Percentiles rank a stretch among this genome's conserved stretches.
Evolutionary conservation across 345 rosid genomes (phyloP).

Genomic region (Lepidium didymum): DNA sequence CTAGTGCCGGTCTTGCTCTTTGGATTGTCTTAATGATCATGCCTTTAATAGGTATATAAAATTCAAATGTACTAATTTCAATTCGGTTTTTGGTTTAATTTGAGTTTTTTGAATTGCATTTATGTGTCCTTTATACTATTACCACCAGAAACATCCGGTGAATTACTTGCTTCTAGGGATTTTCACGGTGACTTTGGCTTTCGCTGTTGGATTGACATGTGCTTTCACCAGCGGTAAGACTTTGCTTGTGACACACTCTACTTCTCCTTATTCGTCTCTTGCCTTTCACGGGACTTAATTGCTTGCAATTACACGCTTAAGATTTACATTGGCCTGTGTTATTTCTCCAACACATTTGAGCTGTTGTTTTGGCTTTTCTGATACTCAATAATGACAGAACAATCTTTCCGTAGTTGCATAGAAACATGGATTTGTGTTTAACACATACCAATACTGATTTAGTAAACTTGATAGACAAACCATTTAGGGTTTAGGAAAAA

Average conservation of each 20-base stretch:
- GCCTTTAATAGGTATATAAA: constrained; percentile 49
- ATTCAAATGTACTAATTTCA: background rate
- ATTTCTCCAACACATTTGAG: background rate
- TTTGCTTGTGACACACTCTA: constrained; percentile 9
- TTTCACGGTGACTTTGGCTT: constrained; percentile 58
- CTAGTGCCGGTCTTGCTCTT: constrained; percentile 58
- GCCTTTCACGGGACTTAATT: background rate
- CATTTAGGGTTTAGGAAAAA: background rate
- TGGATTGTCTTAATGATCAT: constrained; percentile 61
- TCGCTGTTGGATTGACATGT: constrained; percentile 70
- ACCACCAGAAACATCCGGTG: constrained; percentile 82
- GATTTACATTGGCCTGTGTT: background rate
- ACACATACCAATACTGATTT: background rate
- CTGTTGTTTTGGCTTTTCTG: background rate
- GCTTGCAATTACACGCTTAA: background rate
- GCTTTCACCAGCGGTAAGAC: constrained; percentile 65
- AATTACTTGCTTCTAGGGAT: constrained; percentile 66
- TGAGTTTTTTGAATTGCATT: constrained; percentile 26
- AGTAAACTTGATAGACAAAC: background rate
- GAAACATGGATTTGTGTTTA: background rate
- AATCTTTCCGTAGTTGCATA: background rate
- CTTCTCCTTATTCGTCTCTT: constrained; percentile 9
- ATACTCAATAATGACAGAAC: background rate
- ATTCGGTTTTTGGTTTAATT: background rate
- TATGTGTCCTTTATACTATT: constrained; percentile 65